Percentiles rank a stretch among this genome's conserved stretches.
phyloP scores from a whole-genome alignment of 148 eudicot species.

The Chenopodium quinoa region DNA sequence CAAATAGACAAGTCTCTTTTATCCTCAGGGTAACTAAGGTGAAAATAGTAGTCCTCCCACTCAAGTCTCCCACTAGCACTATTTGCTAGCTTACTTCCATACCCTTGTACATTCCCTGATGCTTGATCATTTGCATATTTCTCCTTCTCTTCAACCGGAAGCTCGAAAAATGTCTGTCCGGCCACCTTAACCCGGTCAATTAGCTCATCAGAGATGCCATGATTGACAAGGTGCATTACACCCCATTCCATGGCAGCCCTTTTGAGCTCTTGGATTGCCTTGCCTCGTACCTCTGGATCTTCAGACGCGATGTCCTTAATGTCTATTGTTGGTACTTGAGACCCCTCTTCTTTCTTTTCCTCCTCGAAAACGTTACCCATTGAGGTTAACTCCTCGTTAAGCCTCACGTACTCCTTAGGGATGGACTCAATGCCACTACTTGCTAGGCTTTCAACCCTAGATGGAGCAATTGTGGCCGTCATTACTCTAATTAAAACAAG shows the following conservation, averaged over 20 bases:
- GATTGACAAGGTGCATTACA: slow-evolving; percentile 85
- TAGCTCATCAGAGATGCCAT: slow-evolving; percentile 66
- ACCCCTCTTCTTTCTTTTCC: slow-evolving; percentile 59
- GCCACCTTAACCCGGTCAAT: slow-evolving; percentile 57
- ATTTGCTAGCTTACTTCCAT: slow-evolving; percentile 89
- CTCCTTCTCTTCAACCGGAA: slow-evolving; percentile 84
- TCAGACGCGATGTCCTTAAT: slow-evolving; percentile 48
- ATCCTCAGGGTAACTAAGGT: slow-evolving; percentile 65
- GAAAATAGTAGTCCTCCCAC: slow-evolving; percentile 95
- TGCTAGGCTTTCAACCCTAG: slow-evolving; percentile 72
- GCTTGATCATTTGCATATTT: slow-evolving; percentile 84
- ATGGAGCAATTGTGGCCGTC: slow-evolving; percentile 26
- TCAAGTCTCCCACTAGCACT: slow-evolving; percentile 78
- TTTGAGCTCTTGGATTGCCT: slow-evolving; percentile 50
- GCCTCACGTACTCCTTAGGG: slow-evolving; percentile 83
- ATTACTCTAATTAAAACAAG: slow-evolving; percentile 10
- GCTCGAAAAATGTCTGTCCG: slow-evolving; percentile 65
- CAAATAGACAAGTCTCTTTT: slow-evolving; percentile 72
- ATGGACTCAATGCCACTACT: slow-evolving; percentile 68
- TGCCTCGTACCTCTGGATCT: slow-evolving; percentile 49
- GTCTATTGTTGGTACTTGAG: slow-evolving; percentile 73
- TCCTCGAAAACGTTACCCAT: slow-evolving; percentile 69
- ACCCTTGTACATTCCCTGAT: slow-evolving; percentile 81
- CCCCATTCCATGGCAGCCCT: slow-evolving; percentile 85
- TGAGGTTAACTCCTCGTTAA: slow-evolving; percentile 63